phyloP scores from a whole-genome alignment of 179 eudicot genomes.

The Carnegiea gigantea region DNA sequence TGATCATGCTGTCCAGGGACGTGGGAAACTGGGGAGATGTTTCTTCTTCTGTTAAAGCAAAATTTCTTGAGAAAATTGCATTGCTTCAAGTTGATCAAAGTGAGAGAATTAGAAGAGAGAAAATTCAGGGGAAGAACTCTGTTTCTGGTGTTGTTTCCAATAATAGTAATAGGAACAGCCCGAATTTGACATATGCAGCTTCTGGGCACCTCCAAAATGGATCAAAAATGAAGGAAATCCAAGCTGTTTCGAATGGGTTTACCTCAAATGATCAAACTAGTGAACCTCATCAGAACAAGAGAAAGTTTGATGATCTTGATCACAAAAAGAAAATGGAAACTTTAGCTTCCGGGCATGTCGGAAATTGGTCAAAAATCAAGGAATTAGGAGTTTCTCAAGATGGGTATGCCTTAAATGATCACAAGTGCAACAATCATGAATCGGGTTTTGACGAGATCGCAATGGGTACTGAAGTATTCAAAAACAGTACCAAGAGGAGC shows the following conservation, averaged over 20 bases:
- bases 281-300: conserved; percentile 13
- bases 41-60: conserved; percentile 15
- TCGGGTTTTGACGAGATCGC: conserved; percentile 12
- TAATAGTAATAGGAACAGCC: background rate
- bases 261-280: conserved; percentile 25
- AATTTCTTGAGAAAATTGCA: no score
- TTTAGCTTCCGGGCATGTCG: conserved; percentile 6
- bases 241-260: conserved; percentile 45
- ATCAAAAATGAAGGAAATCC: conserved; percentile 35
- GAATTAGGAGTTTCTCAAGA: conserved; percentile 17
- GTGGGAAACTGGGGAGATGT: conserved; percentile 39
- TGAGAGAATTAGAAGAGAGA: conserved; percentile 26
- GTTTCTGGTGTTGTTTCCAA: conserved; percentile 12
- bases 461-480: conserved; percentile 11
- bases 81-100: conserved; percentile 15
- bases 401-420: conserved; percentile 19
- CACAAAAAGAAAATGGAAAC: background rate
- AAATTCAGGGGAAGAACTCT: conserved; percentile 27
- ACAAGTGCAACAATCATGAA: background rate
- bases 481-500: conserved; percentile 21
- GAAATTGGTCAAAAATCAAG: conserved; percentile 8
- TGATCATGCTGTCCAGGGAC: conserved; percentile 83
- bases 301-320: conserved; percentile 16
- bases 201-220: conserved; percentile 25
- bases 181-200: conserved; percentile 10